A percentile compares a stretch with the other conserved stretches of the same genome.
These are phyloP conservation scores for Clonostachys chloroleuca DNA, from an alignment of 2,329 filamentous ascomycete genomes.

Conservation along the genomic window DNA sequence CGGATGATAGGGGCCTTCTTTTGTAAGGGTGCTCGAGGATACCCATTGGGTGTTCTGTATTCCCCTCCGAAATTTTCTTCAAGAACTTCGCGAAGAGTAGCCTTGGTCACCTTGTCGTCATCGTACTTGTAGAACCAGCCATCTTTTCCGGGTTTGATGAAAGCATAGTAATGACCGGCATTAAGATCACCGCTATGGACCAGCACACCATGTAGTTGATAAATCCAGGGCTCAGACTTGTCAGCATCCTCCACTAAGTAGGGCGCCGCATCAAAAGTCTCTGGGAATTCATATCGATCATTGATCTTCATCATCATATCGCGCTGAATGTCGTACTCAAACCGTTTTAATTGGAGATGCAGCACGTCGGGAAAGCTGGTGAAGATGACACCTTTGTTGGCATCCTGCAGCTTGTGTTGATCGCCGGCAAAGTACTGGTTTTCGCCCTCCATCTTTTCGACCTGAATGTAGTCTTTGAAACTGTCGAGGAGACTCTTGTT, in stretches of 20 bases:
- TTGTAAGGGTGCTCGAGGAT: conserved; percentile 38
- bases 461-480: conserved; percentile 93
- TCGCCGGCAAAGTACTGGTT: conserved; percentile 96
- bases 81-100: conserved; percentile 83
- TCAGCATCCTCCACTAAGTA: conserved; percentile 86
- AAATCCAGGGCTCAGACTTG: conserved; percentile 82
- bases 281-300: conserved; percentile 85
- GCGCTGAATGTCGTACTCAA: conserved; percentile 94
- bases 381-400: conserved; percentile 97
- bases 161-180: conserved; percentile 97
- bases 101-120: conserved; percentile 94
- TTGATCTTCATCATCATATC: conserved; percentile 99
- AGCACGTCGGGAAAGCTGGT: conserved; percentile 91
- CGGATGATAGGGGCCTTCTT: conserved; percentile 58
- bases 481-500: conserved; percentile 92
- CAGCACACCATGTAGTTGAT: conserved; percentile 90
- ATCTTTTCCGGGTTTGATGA: conserved; percentile 88
- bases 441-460: conserved; percentile 94
- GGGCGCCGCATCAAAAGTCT: conserved; percentile 76
- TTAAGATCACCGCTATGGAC: conserved; percentile 97
- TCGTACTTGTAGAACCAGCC: conserved; percentile 97
- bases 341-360: conserved; percentile 92
- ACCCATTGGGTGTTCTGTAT: conserved; percentile 51
- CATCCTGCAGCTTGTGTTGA: conserved; percentile 88
- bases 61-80: conserved; percentile 97